Conservation (phyloP, 225 moss, liverwort and hornwort genomes). For the Climacium dendroides region DNA sequence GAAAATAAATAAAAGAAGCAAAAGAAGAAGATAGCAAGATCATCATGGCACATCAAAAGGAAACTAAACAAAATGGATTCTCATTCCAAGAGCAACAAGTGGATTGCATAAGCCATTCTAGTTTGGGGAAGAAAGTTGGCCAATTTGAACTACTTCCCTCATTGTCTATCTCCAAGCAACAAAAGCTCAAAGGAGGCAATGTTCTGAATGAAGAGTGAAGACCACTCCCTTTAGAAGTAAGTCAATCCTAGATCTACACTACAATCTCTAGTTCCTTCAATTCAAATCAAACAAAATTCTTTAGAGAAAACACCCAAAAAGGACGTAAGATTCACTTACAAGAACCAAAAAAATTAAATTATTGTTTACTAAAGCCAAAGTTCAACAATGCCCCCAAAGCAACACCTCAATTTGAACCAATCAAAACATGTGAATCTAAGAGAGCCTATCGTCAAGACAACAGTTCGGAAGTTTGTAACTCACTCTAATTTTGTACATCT, state of each 20-base stretch:
- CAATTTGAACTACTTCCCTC: neutral
- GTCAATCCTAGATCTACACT: neutral
- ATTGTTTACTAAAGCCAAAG: neutral
- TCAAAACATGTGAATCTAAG: neutral
- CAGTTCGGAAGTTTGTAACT: too few relatives aligned
- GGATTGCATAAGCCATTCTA: neutral
- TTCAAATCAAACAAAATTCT: neutral
- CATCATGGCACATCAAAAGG: neutral
- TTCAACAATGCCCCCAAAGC: neutral
- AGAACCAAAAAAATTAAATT: neutral
- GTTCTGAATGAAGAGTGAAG: neutral
- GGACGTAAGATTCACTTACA: too few relatives aligned
- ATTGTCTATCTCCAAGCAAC: neutral
- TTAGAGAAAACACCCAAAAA: neutral
- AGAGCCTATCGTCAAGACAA: neutral
- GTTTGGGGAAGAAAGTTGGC: neutral
- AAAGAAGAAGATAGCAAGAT: neutral
- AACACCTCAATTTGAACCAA: neutral
- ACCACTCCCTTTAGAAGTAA: constrained; percentile 17
- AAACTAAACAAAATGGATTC: neutral
- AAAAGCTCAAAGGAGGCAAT: neutral
- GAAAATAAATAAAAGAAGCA: neutral
- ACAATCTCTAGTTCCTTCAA: neutral
- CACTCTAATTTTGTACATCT: too few relatives aligned
- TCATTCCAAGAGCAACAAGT: constrained; percentile 2